Evolutionary conservation across 2,329 filamentous ascomycete genomes (phyloP).

Genomic region (Westerdykella ornata): DNA sequence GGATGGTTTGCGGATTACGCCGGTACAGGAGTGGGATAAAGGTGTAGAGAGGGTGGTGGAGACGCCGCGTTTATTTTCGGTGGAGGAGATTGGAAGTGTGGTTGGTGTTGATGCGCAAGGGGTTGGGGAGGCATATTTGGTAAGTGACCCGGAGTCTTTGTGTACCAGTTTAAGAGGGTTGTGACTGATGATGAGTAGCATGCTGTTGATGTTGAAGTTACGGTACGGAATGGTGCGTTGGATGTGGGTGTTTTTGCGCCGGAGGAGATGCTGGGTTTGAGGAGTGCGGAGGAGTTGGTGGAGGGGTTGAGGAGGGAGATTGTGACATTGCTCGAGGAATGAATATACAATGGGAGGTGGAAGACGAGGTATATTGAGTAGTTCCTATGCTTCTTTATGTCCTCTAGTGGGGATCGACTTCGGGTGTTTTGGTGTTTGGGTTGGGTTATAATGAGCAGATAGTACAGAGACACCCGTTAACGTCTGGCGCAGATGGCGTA

Average conservation of each 20-base stretch:
- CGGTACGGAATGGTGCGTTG: constrained; percentile 43
- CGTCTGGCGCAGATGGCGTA: too few relatives aligned
- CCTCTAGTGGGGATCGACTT: not conserved
- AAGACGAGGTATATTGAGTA: not conserved
- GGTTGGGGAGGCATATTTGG: constrained; percentile 32
- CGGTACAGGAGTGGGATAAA: constrained; percentile 12
- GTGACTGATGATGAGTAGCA: constrained; percentile 35
- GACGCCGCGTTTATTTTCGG: not conserved
- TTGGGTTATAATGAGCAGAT: too few relatives aligned
- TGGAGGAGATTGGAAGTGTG: constrained; percentile 10
- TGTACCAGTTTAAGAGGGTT: not conserved
- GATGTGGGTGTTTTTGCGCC: constrained; percentile 50
- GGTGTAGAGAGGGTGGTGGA: constrained; percentile 14
- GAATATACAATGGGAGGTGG: not conserved
- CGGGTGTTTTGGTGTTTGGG: too few relatives aligned
- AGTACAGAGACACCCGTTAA: too few relatives aligned
- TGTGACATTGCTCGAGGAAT: constrained; percentile 1
- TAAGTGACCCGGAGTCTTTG: constrained; percentile 20
- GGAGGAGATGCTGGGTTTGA: constrained; percentile 38
- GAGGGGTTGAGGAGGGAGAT: constrained; percentile 23
- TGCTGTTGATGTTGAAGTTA: constrained; percentile 51
- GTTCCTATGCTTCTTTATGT: not conserved
- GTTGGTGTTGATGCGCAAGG: constrained; percentile 16
- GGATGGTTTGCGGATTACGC: constrained; percentile 11
- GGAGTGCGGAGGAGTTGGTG: constrained; percentile 33